Percentiles rank a stretch among this genome's conserved stretches.
These are phyloP conservation scores for Proliferodiscus dingleyae DNA, from an alignment of 2,329 filamentous ascomycete species.

Conservation along the genomic window DNA sequence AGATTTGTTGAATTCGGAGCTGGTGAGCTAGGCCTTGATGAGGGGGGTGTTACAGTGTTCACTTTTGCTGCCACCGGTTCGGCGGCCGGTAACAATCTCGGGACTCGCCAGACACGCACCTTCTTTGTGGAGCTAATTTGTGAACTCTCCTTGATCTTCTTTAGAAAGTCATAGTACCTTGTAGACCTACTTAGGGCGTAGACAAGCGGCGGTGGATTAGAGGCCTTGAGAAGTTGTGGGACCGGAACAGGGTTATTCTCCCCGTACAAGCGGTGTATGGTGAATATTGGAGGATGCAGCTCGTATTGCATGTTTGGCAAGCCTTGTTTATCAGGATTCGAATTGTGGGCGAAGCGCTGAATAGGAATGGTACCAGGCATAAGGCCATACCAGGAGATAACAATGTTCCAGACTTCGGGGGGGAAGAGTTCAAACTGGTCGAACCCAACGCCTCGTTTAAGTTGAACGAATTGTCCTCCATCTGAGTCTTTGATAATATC, in stretches of 20 bases:
- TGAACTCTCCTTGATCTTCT: constrained; percentile 62
- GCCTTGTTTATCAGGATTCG: constrained; percentile 50
- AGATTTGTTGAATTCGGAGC: constrained; percentile 3
- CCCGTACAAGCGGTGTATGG: constrained; percentile 72
- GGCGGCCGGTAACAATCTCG: constrained; percentile 23
- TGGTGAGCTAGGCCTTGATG: constrained; percentile 29
- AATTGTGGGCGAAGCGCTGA: constrained; percentile 72
- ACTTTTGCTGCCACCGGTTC: constrained; percentile 34
- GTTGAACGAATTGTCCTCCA: constrained; percentile 60
- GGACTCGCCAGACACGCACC: constrained; percentile 54
- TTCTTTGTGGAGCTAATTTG: constrained; percentile 66
- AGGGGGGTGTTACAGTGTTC: constrained; percentile 37
- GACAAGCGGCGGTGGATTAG: constrained; percentile 55
- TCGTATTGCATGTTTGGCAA: constrained; percentile 72
- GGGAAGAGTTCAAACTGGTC: constrained; percentile 76
- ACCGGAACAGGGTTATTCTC: constrained; percentile 51
- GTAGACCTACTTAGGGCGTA: constrained; percentile 68
- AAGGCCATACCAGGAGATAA: constrained; percentile 78
- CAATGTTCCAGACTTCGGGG: constrained; percentile 72
- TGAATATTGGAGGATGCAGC: constrained; percentile 78
- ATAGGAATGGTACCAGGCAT: constrained; percentile 67
- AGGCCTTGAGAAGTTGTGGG: constrained; percentile 56
- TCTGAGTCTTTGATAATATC: constrained; percentile 49
- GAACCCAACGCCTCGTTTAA: constrained; percentile 64
- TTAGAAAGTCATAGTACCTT: constrained; percentile 70